Base-by-base conservation (phyloP, 1,284 basidiomycete genomes). In the Grifola frondosa region DNA sequence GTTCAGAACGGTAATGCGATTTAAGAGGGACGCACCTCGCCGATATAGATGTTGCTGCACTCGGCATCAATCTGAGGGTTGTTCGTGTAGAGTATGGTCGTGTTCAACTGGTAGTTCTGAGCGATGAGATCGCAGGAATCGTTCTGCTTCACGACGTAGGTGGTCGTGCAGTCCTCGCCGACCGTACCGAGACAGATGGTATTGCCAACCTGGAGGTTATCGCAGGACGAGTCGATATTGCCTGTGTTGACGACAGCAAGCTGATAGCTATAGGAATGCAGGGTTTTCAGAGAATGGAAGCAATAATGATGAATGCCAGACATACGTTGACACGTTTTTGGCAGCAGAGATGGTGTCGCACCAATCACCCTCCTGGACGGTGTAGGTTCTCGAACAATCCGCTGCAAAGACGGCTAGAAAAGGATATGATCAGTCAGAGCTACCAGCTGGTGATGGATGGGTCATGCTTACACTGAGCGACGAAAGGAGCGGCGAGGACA, bases 291-390 rank as follows among this genome's bases (percentile, higher is more conserved):
- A 29, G 30, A 20, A 17, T 16, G 17, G 13, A 41, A 10, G 21
- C 8, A 13, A 22, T 6, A 4, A 11, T 29, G n/a, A 15, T 15
- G 26, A 30, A 24, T 21, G 16, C 48, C n/a, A 11, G 21, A 66
- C 74, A 38, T 57, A 85, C 78, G 85, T 86, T 21, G 86, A 86
- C 44, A 75, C 82, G 39, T 77, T 74, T 32, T 85, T 61, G 15
- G 75, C 71, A 26, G 75, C 75, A 45, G 84, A 86, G 61, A 88
- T 88, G 50, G 60, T 58, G 67, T 88, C 83, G 57, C 85, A 89
- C 41, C 70, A 74, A 57, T 88, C 86, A 40, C 78, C 80, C 2
- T 56, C 57, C 52, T 76, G 54, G 37, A 86, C 72, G 45, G 73
- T 80, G 69, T 88, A 87, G 7, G 56, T 58, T 46, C 84, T 80